Base-by-base conservation (phyloP, 129 eudicot species). In the Scalesia atractyloides region DNA sequence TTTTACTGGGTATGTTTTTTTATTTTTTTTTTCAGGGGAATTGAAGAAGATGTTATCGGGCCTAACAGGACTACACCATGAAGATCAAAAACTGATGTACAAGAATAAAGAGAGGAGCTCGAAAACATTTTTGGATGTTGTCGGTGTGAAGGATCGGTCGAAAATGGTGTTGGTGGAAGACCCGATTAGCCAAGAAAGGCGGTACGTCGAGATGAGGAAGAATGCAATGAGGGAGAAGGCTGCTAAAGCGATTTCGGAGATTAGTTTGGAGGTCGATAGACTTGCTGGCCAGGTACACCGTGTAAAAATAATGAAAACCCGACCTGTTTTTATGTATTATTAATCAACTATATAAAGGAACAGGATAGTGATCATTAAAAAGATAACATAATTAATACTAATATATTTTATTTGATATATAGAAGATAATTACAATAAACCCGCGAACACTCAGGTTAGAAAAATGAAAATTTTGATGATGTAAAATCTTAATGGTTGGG, bases 1-100 rank as follows among this genome's bases (percentile, higher is more conserved):
- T 41, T 6, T 41, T 41, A 41, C 46, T 41, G 12, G 46, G 10
- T 41, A 41, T 11, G 46, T 41, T 39, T 64, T 19, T 20, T 59
- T 1, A 43, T 46, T 47, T 1, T 14, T 9, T 1, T 1, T 15
- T 50, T 33, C 20, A 93, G 98, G 98, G 73, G 96, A 92, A 72
- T 82, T 92, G 84, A 92, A 92, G 90, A 92, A 89, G 74, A 84
- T 86, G 96, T 78, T 92, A 73, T 48, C 92, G 0, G 96, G 90
- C 50, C 95, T 96, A 12, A 92, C 98, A 3, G 98, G 98, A 24
- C 48, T 92, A 74, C 96, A 92, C 81, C 95, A 92, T 76, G 87
- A 87, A 80, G 98, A 92, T 80, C 95, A 87, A 82, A 89, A 92
- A 78, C 54, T 92, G 62, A 66, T 83, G 51, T 92, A 70, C 68